These are phyloP conservation scores for Lactarius sanguifluus DNA, from an alignment of 768 basidiomycete species.

Conservation along the genomic window DNA sequence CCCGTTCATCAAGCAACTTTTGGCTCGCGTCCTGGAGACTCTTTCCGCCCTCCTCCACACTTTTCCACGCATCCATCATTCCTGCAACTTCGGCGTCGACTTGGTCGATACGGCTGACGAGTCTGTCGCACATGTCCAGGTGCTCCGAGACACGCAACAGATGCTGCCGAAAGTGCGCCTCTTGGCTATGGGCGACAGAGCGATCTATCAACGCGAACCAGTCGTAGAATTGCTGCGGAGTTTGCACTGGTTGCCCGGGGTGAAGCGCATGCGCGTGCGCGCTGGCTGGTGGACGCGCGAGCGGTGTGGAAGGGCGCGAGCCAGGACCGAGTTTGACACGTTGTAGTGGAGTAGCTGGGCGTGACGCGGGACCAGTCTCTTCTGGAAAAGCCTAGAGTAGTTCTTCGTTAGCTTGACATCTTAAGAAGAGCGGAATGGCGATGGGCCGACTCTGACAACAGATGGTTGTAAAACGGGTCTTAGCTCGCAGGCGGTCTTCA, in stretches of 20 bases:
- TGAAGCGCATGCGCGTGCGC: constrained; percentile 55
- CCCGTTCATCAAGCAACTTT: constrained; percentile 84
- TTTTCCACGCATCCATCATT: constrained; percentile 83
- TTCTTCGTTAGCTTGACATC: not conserved
- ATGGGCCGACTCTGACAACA: constrained; percentile 61
- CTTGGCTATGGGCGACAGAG: constrained; percentile 90
- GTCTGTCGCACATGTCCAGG: constrained; percentile 70
- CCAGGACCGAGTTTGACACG: constrained; percentile 31
- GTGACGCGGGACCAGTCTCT: constrained; percentile 41
- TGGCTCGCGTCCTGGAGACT: constrained; percentile 92
- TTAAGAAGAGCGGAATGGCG: constrained; percentile 3
- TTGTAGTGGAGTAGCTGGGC: constrained; percentile 48
- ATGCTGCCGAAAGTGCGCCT: constrained; percentile 87
- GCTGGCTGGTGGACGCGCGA: constrained; percentile 19
- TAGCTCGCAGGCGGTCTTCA: constrained; percentile 63
- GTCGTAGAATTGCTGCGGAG: constrained; percentile 95
- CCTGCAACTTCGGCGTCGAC: constrained; percentile 71
- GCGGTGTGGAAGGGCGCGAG: constrained; percentile 35
- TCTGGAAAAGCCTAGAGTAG: constrained; percentile 43
- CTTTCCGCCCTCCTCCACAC: constrained; percentile 91
- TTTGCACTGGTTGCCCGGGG: constrained; percentile 76
- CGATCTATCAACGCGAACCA: constrained; percentile 91
- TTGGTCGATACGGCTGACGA: constrained; percentile 70
- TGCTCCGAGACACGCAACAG: constrained; percentile 74
- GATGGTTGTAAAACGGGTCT: constrained; percentile 48